Base-by-base conservation (phyloP, 2,329 filamentous ascomycete species). In the Graphiopsis chlorocephala region DNA sequence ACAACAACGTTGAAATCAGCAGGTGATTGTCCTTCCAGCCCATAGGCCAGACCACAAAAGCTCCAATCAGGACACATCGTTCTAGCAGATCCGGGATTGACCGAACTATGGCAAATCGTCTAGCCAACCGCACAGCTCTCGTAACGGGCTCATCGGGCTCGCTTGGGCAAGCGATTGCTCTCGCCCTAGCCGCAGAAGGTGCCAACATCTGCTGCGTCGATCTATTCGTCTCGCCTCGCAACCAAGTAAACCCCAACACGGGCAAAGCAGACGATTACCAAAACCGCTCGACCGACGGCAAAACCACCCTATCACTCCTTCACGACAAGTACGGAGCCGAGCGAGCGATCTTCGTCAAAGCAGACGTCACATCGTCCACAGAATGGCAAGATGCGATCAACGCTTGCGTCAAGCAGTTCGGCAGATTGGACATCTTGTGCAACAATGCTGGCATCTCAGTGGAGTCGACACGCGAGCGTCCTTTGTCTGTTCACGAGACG, bases 381-480 rank as follows among this genome's bases (percentile, higher is more conserved):
- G 71, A 74, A 20, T 69, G 74, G 17, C 70, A 73, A 57, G 53
- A 53, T 17, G 69, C 69, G 0, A 45, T 45, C 38, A n/a, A 20
- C n/a, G 38, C 38, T 45, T 45, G 38, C n/a, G 47, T 50, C 47
- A 28, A 28, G 47, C 64, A 55, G 11, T 76, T 72, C 63, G 74
- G 75, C 11, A 62, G 76, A 23, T 63, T 78, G 23, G 76, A 78
- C 56, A 71, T 78, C 23, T 68, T 77, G 64, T 71, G 76, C 12
- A 78, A 78, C 66, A 78, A 77, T 56, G 77, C 77, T 28, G 76
- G 74, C 25, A 73, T 77, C 47, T 72, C 67, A 17, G 66, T 74
- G n/a, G 76, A 78, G 65, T 70, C 68, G 14, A 73, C 70, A 11
- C 70, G 73, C 55, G 64, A 67, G 12, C 63, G 66, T 35, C 68